Evolutionary conservation across 1,139 yeast species (phyloP), one percentile per base, ranked within the genome.

Genomic region (Casaregolazyma lundiana): DNA sequence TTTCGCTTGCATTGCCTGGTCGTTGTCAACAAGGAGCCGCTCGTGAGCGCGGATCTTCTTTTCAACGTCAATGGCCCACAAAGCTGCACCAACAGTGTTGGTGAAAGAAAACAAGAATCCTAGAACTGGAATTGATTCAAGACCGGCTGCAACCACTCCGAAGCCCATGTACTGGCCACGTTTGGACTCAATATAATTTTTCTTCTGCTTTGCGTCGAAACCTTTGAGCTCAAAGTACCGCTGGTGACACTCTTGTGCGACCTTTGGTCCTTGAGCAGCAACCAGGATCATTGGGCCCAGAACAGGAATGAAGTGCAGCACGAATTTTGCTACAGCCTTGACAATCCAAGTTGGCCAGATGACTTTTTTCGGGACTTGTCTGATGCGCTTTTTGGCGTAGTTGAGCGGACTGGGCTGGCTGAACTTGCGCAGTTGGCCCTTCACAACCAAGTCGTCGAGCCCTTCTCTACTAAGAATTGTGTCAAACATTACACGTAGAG

Each of bases 31-130:
- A 20, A 42, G 40, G 11, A 42, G 39, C 19, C 36, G 24, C 17
- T 45, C 42, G 9, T 32, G 32, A 2, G 35, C 26, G 1, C 24
- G 13, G 20, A 44, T 39, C 18, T 43, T 44, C 29, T 46, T 47
- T 32, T 66, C 70, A 26, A 63, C 49, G 9, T 57, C 53, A 3
- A 56, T 61, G 0, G 73, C 87, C 92, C 92, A 84, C 35, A 84
- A 65, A 0, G 90, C 89, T 3, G 86, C 87, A 2, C 88, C 92
- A 2, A 78, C 69, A 4, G 78, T 76, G 60, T 82, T 80, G 8
- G 92, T 81, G 58, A 81, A 83, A 55, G 76, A 69, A 58, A 84
- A 82, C 39, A 81, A 67, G 15, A 81, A 65, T 26, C 82, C 82
- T 0, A 81, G 46, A 17, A 82, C 53, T 1, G 94, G 94, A 9